Evolutionary conservation across 495 filamentous ascomycete genomes (phyloP), one percentile per base, ranked within the genome.

Genomic region (Viridothelium virens): DNA sequence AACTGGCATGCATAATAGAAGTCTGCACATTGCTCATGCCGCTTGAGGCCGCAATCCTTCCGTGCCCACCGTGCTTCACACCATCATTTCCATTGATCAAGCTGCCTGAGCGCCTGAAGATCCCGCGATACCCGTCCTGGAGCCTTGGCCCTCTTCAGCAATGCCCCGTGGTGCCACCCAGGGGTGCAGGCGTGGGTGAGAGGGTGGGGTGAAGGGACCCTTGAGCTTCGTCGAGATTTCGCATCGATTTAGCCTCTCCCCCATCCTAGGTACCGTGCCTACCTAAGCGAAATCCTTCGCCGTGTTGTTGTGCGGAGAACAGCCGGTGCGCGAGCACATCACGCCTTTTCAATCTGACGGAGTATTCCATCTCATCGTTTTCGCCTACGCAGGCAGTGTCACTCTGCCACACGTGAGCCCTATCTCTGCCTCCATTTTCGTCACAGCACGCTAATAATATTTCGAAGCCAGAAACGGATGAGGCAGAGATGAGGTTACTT

Each of bases 31-130:
- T 53, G 48, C 7, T 14, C 25, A 18, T 53, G n/a, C 48, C 48
- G 48, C 48, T 53, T 18, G n/a, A 53, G n/a, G 12, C 48, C 48
- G 48, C 48, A 53, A 53, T 53, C 48, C 48, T 53, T 53, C 48
- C 48, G 48, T 53, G 12, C 48, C n/a, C 18, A 9, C 48, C 48
- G 18, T 25, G 25, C 25, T 25, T n/a, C 48, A 53, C 53, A 9
- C 53, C 53, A 34, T 31, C 53, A 10, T 36, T 14, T 6, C 14
- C 53, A 14, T 34, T 7, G 53, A 33, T 9, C n/a, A 53, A 18
- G 48, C 48, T 53, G 48, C 25, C 25, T 25, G 25, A 34, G 53
- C 25, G 14, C 53, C 31, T 36, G 53, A 18, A 59, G 53, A 33
- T 59, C 53, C 31, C 18, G 53, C 53, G 18, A 9, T 18, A 36